A percentile compares a stretch with the other conserved stretches of the same genome.
Evolutionary conservation across 129 eudicot species (phyloP).

Genomic region (Artemisia argyi): DNA sequence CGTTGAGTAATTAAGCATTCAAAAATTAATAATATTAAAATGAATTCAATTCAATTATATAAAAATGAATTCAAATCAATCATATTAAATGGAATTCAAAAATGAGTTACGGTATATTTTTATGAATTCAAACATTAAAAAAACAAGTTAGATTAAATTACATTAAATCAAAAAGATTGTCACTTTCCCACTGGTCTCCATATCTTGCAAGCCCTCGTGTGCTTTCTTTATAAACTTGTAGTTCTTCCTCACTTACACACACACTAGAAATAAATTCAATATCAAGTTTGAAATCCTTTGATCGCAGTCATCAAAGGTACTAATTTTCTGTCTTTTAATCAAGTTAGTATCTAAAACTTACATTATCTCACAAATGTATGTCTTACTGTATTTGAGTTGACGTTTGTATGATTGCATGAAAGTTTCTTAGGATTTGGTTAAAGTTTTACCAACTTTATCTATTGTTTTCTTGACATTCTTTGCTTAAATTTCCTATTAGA

Average conservation of each 20-base stretch:
- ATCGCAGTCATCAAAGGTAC: slow-evolving; percentile 4
- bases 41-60: slow-evolving; percentile 5
- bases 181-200: slow-evolving; percentile 26
- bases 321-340: background rate
- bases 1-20: too few species aligned
- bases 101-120: background rate
- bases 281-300: slow-evolving; percentile 3
- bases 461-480: slow-evolving; percentile 11
- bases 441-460: background rate
- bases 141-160: background rate
- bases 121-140: background rate
- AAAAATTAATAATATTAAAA: background rate
- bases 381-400: background rate
- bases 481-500: slow-evolving; percentile 18
- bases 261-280: background rate
- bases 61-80: slow-evolving; percentile 5
- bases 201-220: slow-evolving; percentile 20
- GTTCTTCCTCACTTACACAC: slow-evolving; percentile 13
- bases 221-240: slow-evolving; percentile 27
- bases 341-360: too few species aligned
- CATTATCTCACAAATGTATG: background rate
- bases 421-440: background rate
- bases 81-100: background rate
- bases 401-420: background rate
- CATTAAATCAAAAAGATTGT: slow-evolving; percentile 4